Evolutionary conservation across 2,329 filamentous ascomycete species (phyloP).

Genomic region (Penicillium sp.): DNA sequence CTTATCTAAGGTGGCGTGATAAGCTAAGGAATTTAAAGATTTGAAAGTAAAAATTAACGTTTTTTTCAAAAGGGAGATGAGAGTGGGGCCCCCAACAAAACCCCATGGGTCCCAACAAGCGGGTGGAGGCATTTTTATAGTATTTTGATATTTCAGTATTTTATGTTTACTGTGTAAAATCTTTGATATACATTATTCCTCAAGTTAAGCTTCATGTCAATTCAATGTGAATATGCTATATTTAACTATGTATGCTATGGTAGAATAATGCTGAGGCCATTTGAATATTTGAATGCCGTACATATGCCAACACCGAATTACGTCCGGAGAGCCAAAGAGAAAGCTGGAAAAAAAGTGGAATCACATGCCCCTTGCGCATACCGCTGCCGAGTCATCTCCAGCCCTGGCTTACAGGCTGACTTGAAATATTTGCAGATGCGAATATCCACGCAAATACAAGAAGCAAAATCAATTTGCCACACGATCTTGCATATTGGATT

Average conservation of each 20-base stretch:
- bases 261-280: neutral
- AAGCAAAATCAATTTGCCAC: conserved; percentile 12
- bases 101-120: conserved; percentile 23
- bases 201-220: neutral
- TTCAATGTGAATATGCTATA: neutral
- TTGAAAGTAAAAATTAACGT: conserved; percentile 1
- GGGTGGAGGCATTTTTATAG: neutral
- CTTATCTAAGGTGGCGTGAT: conserved; percentile 12
- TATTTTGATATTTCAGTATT: neutral
- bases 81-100: conserved; percentile 26
- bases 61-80: conserved; percentile 12
- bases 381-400: neutral
- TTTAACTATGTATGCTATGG: neutral
- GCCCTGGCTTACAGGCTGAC: neutral
- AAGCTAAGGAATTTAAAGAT: conserved; percentile 1
- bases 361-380: conserved; percentile 6
- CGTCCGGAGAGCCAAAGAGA: neutral
- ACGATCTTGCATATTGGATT: neutral
- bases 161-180: neutral
- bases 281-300: neutral
- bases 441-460: neutral
- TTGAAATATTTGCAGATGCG: neutral
- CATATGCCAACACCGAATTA: neutral
- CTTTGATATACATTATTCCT: rapidly evolving
- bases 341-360: neutral